A percentile compares a stretch with the other conserved stretches of the same genome.
These are phyloP conservation scores for Chlorella sp. DNA, from an alignment of 139 green algal genomes.

Conservation along the genomic window DNA sequence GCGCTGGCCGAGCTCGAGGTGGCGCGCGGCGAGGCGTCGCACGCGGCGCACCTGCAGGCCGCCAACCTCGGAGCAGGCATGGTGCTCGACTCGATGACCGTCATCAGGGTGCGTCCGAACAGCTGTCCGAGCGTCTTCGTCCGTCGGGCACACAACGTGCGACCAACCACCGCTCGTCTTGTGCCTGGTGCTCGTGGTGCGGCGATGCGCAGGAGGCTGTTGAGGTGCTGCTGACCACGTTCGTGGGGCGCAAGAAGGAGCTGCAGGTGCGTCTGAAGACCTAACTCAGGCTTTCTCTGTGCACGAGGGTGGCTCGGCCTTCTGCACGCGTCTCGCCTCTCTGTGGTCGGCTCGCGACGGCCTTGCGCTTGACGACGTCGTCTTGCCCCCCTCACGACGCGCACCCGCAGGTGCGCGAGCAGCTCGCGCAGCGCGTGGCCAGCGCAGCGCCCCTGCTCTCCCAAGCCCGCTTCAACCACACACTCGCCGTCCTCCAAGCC, in stretches of 20 bases:
- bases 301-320: no score
- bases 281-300: not conserved
- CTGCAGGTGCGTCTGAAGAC: no score
- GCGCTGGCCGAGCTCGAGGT: not conserved
- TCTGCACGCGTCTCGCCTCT: no score
- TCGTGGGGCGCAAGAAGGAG: not conserved
- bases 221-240: not conserved
- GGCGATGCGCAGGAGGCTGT: not conserved
- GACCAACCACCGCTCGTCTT: no score
- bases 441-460: not conserved
- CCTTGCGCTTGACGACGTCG: no score
- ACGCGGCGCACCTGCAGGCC: not conserved
- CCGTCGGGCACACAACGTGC: no score
- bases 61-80: not conserved
- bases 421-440: not conserved
- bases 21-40: not conserved
- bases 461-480: not conserved
- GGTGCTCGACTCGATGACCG: not conserved
- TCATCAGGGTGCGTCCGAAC: not conserved
- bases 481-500: not conserved
- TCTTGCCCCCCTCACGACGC: no score
- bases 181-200: no score
- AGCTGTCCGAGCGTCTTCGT: no score
- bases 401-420: no score
- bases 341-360: no score